Percentiles rank a stretch among this genome's conserved stretches.
phyloP scores from a whole-genome alignment of 1,284 basidiomycete genomes.

The Melanopsichium pennsylvanicum region DNA sequence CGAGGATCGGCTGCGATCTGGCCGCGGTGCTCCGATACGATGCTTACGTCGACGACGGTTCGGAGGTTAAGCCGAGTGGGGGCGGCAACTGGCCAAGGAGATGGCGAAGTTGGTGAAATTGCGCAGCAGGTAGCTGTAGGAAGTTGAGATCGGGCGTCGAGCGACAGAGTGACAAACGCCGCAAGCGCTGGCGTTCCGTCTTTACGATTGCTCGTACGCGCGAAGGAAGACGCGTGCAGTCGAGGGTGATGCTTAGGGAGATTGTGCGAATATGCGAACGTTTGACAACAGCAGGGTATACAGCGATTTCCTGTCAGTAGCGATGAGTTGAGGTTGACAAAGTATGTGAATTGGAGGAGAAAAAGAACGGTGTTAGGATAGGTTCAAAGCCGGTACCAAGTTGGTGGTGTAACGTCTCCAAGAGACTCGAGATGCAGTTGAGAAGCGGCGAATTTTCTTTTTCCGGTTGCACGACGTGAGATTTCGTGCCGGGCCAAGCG shows the following conservation, averaged over 20 bases:
- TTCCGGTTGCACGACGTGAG: background rate
- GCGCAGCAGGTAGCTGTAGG: too few relatives aligned
- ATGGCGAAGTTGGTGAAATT: too few relatives aligned
- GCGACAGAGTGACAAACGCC: background rate
- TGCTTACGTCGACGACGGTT: background rate
- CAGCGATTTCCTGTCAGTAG: background rate
- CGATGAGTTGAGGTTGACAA: background rate
- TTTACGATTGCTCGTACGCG: too few relatives aligned
- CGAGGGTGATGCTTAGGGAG: too few relatives aligned
- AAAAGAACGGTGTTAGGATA: background rate
- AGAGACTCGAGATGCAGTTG: too few relatives aligned
- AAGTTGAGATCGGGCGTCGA: background rate
- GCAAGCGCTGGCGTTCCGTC: too few relatives aligned
- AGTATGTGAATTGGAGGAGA: background rate
- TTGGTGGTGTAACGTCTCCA: too few relatives aligned
- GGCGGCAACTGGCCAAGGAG: slow-evolving; percentile 6
- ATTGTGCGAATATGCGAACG: background rate
- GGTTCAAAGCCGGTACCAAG: too few relatives aligned
- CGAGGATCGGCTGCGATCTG: slow-evolving; percentile 1
- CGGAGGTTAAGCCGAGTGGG: background rate
- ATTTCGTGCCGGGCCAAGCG: slow-evolving; percentile 4
- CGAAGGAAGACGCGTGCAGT: too few relatives aligned
- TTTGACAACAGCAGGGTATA: background rate
- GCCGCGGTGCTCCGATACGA: background rate
- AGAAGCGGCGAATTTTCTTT: background rate